Evolutionary conservation across 306 rosid genomes (phyloP), one percentile per base, ranked within the genome.

Genomic region (Vachellia pachyceras): DNA sequence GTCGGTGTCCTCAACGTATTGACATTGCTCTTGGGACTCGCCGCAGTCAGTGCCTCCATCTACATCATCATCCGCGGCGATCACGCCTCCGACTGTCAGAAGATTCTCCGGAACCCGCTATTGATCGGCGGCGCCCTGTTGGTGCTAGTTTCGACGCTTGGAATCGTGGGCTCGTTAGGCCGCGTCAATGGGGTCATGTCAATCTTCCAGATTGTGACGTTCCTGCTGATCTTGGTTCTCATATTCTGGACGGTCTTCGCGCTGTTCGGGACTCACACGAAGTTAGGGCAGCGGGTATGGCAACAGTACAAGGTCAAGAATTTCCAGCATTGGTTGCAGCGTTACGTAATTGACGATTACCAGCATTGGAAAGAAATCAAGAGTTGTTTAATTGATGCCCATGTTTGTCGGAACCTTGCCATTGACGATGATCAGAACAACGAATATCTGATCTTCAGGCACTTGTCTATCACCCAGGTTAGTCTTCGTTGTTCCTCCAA

Each of bases 251-350:
- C 94, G 3, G 39, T 90, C 8, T 91, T 92, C 75, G 86, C 88
- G 0, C 11, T 92, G 20, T 75, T 91, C 29, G 89, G 93, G 3
- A 92, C 97, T 3, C 90, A 91, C 81, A 85, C 70, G 72, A 87
- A 88, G 10, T 73, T 90, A 3, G 97, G 88, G 3, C 79, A 75
- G 50, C 85, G 82, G 2, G 47, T 92, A 0, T 90, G 88, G 3
- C 82, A 83, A 50, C 92, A 88, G 78, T 90, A 87, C 70, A 85
- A 80, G 9, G 82, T 90, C 0, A 76, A 79, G 0, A 95, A 92
- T 78, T 95, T 86, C 88, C 86, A 97, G 0, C 88, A 91, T 60
- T 92, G 95, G 97, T 55, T 92, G 54, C 97, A 91, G 82, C 85
- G 55, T 0, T 90, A 91, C 7, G 97, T 95, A 1, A 87, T 86